A percentile compares a stretch with the other conserved stretches of the same genome.
Evolutionary conservation across 495 filamentous ascomycete species (phyloP).

Genomic region (Cercophora sp.): DNA sequence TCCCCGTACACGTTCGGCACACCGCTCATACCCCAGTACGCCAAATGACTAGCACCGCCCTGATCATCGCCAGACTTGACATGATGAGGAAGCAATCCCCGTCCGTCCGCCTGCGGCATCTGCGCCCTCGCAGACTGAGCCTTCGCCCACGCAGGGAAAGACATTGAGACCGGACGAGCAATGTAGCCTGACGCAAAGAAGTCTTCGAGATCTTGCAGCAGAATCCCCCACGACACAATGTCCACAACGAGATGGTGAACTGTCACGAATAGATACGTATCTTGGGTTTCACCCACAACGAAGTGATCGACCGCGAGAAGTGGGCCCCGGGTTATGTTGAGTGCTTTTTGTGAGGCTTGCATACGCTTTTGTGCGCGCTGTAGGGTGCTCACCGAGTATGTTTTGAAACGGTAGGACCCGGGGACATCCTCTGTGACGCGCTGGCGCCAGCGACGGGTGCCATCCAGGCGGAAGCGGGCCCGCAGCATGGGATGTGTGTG

Average conservation of each 20-base stretch:
- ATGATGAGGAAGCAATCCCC: constrained; percentile 16
- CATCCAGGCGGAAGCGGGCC: constrained; percentile 44
- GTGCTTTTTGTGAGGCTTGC: constrained; percentile 20
- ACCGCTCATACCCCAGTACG: constrained; percentile 49
- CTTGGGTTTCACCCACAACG: constrained; percentile 12
- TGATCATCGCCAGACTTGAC: background rate
- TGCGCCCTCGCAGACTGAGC: constrained; percentile 18
- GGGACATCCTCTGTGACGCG: constrained; percentile 23
- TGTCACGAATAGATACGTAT: constrained; percentile 46
- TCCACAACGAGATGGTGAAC: constrained; percentile 60
- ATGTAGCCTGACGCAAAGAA: constrained; percentile 36
- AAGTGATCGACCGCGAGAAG: constrained; percentile 31
- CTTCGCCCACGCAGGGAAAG: constrained; percentile 22
- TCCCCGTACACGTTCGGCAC: constrained; percentile 42
- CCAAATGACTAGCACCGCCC: constrained; percentile 28
- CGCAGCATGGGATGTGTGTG: constrained; percentile 60
- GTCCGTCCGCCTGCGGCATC: constrained; percentile 16
- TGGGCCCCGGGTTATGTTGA: constrained; percentile 33
- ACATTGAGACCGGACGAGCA: constrained; percentile 5
- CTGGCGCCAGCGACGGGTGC: constrained; percentile 22
- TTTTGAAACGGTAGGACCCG: constrained; percentile 23
- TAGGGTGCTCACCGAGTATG: constrained; percentile 15
- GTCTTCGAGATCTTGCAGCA: constrained; percentile 58
- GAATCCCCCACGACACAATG: constrained; percentile 59
- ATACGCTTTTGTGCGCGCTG: constrained; percentile 20